A percentile compares a stretch with the other conserved stretches of the same genome.
These are phyloP conservation scores for Mrakia gelida DNA, from an alignment of 768 basidiomycete species.

Conservation along the genomic window DNA sequence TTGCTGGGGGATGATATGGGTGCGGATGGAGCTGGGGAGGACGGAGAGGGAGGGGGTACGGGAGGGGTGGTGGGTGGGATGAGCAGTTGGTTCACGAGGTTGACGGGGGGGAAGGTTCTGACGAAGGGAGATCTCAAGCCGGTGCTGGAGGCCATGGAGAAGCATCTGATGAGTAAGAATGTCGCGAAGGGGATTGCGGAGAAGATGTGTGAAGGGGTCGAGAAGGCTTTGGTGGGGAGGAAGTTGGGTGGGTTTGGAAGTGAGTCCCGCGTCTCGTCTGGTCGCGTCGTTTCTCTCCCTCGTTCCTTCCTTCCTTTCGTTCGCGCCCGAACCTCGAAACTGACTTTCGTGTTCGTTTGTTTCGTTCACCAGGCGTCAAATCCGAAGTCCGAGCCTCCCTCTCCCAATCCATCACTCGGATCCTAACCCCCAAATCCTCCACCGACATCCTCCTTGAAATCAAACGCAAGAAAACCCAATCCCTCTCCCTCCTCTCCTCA, in stretches of 20 bases:
- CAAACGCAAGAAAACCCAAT: constrained; percentile 53
- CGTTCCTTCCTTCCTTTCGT: background rate
- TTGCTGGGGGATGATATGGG: background rate
- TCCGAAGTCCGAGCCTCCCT: constrained; percentile 77
- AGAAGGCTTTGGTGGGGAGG: constrained; percentile 79
- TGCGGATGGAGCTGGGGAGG: background rate
- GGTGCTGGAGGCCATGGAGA: constrained; percentile 88
- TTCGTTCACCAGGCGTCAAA: constrained; percentile 57
- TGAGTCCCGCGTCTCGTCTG: constrained; percentile 45
- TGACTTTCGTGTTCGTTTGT: background rate
- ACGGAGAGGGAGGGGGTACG: background rate
- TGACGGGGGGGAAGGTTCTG: constrained; percentile 76
- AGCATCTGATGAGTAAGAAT: constrained; percentile 97
- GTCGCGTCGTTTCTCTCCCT: background rate
- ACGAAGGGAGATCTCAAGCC: constrained; percentile 79
- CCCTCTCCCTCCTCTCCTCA: constrained; percentile 51
- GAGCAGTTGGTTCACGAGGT: constrained; percentile 56
- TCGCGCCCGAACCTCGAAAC: too few species aligned
- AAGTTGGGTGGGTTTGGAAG: constrained; percentile 87
- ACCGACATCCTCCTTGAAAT: constrained; percentile 95
- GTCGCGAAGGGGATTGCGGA: constrained; percentile 94
- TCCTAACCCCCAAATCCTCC: constrained; percentile 92
- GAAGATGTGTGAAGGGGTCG: constrained; percentile 92
- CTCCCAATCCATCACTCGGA: constrained; percentile 80
- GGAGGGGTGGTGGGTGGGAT: background rate